Percentiles rank a stretch among this genome's conserved stretches.
Conservation (phyloP, 2,329 filamentous ascomycete species). For the Nannizziopsis arthrosporioides region DNA sequence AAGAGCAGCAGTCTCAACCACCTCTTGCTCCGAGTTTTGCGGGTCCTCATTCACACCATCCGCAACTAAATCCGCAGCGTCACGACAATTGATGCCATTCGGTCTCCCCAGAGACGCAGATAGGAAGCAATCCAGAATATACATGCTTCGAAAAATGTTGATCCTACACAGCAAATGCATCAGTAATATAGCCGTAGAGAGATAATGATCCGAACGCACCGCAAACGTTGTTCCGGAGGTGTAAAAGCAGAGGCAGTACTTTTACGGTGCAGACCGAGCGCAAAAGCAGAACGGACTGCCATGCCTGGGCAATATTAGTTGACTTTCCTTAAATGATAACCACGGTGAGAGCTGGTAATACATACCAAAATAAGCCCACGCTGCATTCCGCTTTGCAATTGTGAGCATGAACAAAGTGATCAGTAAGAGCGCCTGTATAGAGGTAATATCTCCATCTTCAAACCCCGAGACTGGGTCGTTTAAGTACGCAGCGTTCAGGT, state of each 20-base stretch:
- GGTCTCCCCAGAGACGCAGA: slow-evolving; percentile 53
- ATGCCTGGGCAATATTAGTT: slow-evolving; percentile 36
- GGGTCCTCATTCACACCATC: slow-evolving; percentile 14
- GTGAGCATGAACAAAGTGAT: slow-evolving; percentile 55
- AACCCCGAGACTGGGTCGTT: slow-evolving; percentile 40
- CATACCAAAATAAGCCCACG: slow-evolving; percentile 50
- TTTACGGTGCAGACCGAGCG: slow-evolving; percentile 51
- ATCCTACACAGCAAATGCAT: slow-evolving; percentile 11
- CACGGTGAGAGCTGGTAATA: neutral
- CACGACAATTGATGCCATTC: slow-evolving; percentile 49
- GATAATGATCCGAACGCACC: neutral
- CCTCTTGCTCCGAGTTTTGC: slow-evolving; percentile 12
- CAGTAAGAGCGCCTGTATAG: slow-evolving; percentile 50
- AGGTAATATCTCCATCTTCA: slow-evolving; percentile 54
- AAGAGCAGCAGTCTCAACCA: slow-evolving; percentile 35
- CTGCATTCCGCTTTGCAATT: slow-evolving; percentile 50
- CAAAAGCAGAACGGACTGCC: slow-evolving; percentile 52
- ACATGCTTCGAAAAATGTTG: slow-evolving; percentile 54
- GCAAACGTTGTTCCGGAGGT: slow-evolving; percentile 30
- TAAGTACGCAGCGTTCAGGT: slow-evolving; percentile 46
- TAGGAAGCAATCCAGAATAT: slow-evolving; percentile 53
- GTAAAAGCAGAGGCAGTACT: slow-evolving; percentile 47
- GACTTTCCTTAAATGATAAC: slow-evolving; percentile 15
- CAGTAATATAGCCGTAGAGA: neutral
- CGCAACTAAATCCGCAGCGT: slow-evolving; percentile 45